Conservation (phyloP, 352 stramenopile genomes). For the Phytophthora pistaciae region DNA sequence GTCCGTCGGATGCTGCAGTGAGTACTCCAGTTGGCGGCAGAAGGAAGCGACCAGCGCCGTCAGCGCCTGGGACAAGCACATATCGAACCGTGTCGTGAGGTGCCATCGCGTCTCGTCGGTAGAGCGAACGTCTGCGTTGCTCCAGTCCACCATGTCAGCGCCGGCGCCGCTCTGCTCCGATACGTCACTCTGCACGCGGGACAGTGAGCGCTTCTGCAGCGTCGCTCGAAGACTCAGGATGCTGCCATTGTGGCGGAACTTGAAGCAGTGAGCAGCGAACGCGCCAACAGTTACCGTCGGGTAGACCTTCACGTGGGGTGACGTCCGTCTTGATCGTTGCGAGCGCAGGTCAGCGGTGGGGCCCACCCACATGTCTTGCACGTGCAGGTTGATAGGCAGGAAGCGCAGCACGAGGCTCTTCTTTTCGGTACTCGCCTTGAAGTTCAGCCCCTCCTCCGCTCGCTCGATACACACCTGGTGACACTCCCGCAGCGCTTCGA, state of each 20-base stretch:
- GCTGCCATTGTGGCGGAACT: conserved; percentile 81
- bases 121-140: conserved; percentile 46
- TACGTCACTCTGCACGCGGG: conserved; percentile 55
- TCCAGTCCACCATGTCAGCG: conserved; percentile 61
- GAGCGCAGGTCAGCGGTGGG: conserved; percentile 73
- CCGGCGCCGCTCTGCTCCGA: conserved; percentile 39
- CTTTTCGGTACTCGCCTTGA: conserved; percentile 88
- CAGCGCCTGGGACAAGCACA: conserved; percentile 82
- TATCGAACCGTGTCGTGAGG: conserved; percentile 78
- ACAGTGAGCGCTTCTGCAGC: conserved; percentile 67
- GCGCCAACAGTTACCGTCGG: conserved; percentile 79
- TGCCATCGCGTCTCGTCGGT: conserved; percentile 82
- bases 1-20: conserved; percentile 71
- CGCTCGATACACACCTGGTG: conserved; percentile 75
- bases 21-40: conserved; percentile 73
- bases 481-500: conserved; percentile 74
- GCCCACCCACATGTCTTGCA: conserved; percentile 89
- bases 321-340: conserved; percentile 69
- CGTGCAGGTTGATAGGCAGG: conserved; percentile 84
- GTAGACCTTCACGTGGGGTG: conserved; percentile 69
- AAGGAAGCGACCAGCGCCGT: conserved; percentile 80
- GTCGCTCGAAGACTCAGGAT: conserved; percentile 72
- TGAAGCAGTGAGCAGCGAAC: conserved; percentile 85
- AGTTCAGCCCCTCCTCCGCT: conserved; percentile 76
- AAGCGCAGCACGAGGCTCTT: conserved; percentile 80